A percentile compares a stretch with the other conserved stretches of the same genome.
phyloP scores from a whole-genome alignment of 2,329 filamentous ascomycete species.

The Apiospora aurea region DNA sequence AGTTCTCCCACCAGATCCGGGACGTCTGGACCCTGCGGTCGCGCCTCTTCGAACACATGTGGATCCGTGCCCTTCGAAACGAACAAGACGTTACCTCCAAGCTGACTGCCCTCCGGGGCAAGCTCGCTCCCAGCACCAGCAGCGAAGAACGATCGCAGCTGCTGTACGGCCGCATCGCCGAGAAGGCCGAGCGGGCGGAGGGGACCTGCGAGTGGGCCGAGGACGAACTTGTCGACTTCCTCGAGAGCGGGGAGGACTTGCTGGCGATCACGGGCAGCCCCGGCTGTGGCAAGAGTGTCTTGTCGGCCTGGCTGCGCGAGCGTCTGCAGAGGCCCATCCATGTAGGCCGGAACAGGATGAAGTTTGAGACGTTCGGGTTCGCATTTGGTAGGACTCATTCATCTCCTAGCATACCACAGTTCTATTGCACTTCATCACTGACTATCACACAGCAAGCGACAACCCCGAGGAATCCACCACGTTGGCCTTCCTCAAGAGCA shows the following conservation, averaged over 20 bases:
- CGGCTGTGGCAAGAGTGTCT: slow-evolving; percentile 47
- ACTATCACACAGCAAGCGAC: slow-evolving; percentile 38
- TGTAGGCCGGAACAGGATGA: slow-evolving; percentile 39
- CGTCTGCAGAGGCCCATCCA: slow-evolving; percentile 44
- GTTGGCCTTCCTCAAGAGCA: slow-evolving; percentile 44
- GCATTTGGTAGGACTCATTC: slow-evolving; percentile 41
- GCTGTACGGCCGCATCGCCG: slow-evolving; percentile 46
- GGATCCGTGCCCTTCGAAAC: slow-evolving; percentile 43
- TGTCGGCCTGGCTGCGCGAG: slow-evolving; percentile 50
- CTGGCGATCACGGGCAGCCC: slow-evolving; percentile 45
- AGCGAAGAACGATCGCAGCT: slow-evolving; percentile 35
- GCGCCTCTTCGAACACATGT: slow-evolving; percentile 39
- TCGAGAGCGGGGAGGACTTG: slow-evolving; percentile 43
- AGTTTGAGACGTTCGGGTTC: slow-evolving; percentile 46
- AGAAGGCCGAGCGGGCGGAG: slow-evolving; percentile 47
- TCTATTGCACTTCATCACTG: not conserved
- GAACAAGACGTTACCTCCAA: slow-evolving; percentile 32
- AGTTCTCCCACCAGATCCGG: slow-evolving; percentile 45
- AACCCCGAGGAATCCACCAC: slow-evolving; percentile 41
- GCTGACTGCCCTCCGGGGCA: slow-evolving; percentile 42
- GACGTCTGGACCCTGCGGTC: slow-evolving; percentile 43
- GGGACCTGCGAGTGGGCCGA: slow-evolving; percentile 51
- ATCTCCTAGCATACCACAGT: not conserved
- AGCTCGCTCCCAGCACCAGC: slow-evolving; percentile 39
- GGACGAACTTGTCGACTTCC: slow-evolving; percentile 44